Evolutionary conservation across 108 stramenopile genomes (phyloP).

Genomic region (Fragilariopsis cylindrus): DNA sequence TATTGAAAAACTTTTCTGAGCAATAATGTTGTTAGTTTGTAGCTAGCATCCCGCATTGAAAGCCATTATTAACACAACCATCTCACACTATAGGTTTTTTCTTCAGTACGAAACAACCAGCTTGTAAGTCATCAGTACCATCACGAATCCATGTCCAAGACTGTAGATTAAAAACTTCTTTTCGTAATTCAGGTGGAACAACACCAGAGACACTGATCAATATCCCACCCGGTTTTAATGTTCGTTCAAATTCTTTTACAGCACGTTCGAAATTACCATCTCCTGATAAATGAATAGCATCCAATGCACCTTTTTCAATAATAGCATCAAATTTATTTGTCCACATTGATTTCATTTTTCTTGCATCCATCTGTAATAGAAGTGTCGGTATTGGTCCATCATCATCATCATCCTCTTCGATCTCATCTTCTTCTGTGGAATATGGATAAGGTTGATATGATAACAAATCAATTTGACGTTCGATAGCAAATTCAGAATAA

Average conservation of each 20-base stretch:
- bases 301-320: slow-evolving; percentile 77
- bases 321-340: slow-evolving; percentile 59
- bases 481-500: slow-evolving; percentile 72
- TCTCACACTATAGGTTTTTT: background rate
- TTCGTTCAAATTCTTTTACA: slow-evolving; percentile 54
- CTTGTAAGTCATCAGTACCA: slow-evolving; percentile 69
- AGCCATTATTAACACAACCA: no score
- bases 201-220: slow-evolving; percentile 72
- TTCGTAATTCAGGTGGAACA: slow-evolving; percentile 59
- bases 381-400: slow-evolving; percentile 24
- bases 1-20: no score
- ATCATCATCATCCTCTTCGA: slow-evolving; percentile 1
- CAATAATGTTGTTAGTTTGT: no score
- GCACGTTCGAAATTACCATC: slow-evolving; percentile 65
- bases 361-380: slow-evolving; percentile 57
- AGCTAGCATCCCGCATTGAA: no score
- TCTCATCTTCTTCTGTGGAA: background rate
- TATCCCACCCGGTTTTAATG: slow-evolving; percentile 52
- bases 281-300: slow-evolving; percentile 81
- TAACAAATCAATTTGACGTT: slow-evolving; percentile 65
- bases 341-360: slow-evolving; percentile 55
- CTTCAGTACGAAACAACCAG: slow-evolving; percentile 74
- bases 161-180: slow-evolving; percentile 36
- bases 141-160: slow-evolving; percentile 77
- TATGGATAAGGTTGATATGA: slow-evolving; percentile 28